phyloP scores from a whole-genome alignment of 2,329 filamentous ascomycete species.

The Hypoxylon rubiginosum region DNA sequence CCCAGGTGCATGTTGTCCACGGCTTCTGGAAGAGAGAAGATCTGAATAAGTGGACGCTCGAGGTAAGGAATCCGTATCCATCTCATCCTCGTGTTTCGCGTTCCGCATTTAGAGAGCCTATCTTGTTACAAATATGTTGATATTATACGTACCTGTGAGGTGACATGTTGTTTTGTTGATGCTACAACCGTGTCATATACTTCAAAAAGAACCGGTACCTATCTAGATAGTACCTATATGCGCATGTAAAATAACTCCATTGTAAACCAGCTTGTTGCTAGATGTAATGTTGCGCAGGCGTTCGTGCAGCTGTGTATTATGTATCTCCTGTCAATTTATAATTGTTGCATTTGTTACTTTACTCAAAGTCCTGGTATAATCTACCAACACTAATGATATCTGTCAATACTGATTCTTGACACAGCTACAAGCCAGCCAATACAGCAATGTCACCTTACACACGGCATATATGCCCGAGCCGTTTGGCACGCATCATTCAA shows the following conservation, averaged over 20 bases:
- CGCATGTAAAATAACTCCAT: neutral
- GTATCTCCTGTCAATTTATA: neutral
- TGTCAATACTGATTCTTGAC: slow-evolving; percentile 28
- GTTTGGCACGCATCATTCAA: slow-evolving; percentile 88
- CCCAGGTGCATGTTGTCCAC: slow-evolving; percentile 69
- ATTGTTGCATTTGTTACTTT: neutral
- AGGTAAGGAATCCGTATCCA: slow-evolving; percentile 59
- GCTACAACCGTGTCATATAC: neutral
- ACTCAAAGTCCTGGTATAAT: neutral
- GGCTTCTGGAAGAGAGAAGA: slow-evolving; percentile 78
- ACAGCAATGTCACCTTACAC: slow-evolving; percentile 78
- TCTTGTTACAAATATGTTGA: neutral
- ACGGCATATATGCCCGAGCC: slow-evolving; percentile 84
- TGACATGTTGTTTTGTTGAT: neutral
- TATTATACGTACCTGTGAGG: neutral
- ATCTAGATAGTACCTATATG: neutral
- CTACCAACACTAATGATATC: too few species aligned
- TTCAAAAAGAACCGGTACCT: neutral
- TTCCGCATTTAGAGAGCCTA: slow-evolving; percentile 1
- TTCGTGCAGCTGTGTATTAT: too few species aligned
- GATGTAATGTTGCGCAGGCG: neutral
- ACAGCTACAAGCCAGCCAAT: slow-evolving; percentile 71
- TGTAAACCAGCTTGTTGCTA: neutral
- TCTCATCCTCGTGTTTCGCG: neutral
- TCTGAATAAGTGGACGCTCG: slow-evolving; percentile 66